Evolutionary conservation across 2,329 filamentous ascomycete species (phyloP), one percentile per base, ranked within the genome.

Genomic region (Neospermospora avenae): DNA sequence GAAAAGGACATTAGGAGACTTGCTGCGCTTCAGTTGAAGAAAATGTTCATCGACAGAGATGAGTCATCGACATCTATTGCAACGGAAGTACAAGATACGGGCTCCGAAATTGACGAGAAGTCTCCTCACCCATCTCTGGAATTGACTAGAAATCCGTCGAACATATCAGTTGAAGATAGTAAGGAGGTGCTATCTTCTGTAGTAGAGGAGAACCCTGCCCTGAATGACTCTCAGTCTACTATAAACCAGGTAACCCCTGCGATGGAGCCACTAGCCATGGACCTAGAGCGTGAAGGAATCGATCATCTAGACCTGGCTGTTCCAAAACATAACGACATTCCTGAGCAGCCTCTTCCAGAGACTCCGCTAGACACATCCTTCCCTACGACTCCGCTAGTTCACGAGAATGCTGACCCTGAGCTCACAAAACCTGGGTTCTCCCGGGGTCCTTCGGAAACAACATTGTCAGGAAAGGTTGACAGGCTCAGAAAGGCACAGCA

Each of bases 1-100:
- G 96, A 99, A 74, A 98, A 96, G 71, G 95, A 99, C 76, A 96
- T 99, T 70, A 85, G 92, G 63, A 87, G 95, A 69, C 79, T 99
- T 62, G 96, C 95, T 13, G 91, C 93, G 60, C 82, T 97, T 63
- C 96, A 99, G 72, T 79, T 99, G 59, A 93, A 90, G 72, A 96
- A 96, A 73, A 90, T 99, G 73, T 99, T 99, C 71, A 85, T 93
- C 7, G 93, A 98, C 72, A 69, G 70, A 16, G 89, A 92, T 68
- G 91, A 93, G 64, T 92, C 91, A 2, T 88, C 89, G 61, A 87
- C 91, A 60, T 89, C 90, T 0, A 77, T 93, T 16, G 85, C 88
- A 6, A 84, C 84, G 13, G 91, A 96, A 53, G 85, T 80, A 2
- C 77, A 79, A 7, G 86, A 88, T 22, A 76, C 78, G 1, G 77